Conservation (phyloP, 2,329 filamentous ascomycete genomes). For the Leptographium flavum region DNA sequence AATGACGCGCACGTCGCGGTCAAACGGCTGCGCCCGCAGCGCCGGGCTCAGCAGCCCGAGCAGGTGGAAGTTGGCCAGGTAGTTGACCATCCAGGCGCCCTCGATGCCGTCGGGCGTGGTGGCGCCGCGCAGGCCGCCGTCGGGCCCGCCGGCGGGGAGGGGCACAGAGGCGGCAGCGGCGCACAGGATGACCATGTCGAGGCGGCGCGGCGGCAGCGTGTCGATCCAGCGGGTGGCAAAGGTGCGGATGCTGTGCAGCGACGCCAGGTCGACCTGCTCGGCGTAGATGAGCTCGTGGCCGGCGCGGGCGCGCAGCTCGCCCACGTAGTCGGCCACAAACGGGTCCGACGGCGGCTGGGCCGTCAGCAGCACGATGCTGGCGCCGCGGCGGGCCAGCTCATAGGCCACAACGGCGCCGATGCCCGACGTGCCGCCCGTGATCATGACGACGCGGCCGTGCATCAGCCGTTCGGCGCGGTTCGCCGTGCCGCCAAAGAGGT, state of each 20-base stretch:
- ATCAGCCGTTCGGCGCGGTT: conserved; percentile 70
- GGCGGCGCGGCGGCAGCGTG: conserved; percentile 72
- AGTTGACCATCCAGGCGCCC: conserved; percentile 88
- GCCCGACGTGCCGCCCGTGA: conserved; percentile 89
- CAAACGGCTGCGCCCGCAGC: conserved; percentile 77
- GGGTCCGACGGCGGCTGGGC: conserved; percentile 68
- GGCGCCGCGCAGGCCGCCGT: conserved; percentile 44
- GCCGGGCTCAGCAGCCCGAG: conserved; percentile 84
- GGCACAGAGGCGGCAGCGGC: conserved; percentile 33
- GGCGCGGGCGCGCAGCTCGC: conserved; percentile 65
- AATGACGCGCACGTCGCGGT: conserved; percentile 82
- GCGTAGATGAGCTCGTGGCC: conserved; percentile 84
- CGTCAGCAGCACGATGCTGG: conserved; percentile 82
- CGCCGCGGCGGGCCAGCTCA: conserved; percentile 65
- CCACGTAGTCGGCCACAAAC: conserved; percentile 84
- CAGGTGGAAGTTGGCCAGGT: conserved; percentile 88
- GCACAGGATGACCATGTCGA: conserved; percentile 86
- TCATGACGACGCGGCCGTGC: conserved; percentile 85
- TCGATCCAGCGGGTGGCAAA: conserved; percentile 99
- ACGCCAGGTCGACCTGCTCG: conserved; percentile 82
- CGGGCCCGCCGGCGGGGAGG: conserved; percentile 30
- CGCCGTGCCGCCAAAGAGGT: conserved; percentile 59
- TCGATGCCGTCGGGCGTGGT: conserved; percentile 70
- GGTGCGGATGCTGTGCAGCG: conserved; percentile 75
- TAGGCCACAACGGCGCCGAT: conserved; percentile 67